Percentiles rank a stretch among this genome's conserved stretches.
phyloP scores from a whole-genome alignment of 805 yeast species.

The Ogataea zsoltii region DNA sequence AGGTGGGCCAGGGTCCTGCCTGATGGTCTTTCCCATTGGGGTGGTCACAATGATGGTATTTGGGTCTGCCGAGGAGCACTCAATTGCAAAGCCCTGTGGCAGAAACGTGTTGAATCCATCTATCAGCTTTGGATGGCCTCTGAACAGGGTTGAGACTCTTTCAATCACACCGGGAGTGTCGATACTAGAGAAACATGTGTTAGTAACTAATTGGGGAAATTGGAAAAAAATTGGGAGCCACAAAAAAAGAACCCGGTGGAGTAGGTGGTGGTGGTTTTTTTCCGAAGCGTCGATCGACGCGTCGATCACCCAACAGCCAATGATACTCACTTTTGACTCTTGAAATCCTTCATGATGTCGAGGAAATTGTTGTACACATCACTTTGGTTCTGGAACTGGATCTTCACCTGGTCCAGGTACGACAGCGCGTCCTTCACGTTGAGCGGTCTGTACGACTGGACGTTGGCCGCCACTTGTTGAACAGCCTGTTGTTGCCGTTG shows the following conservation, averaged over 20 bases:
- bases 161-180: conserved; percentile 99
- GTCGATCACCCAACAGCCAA: neutral
- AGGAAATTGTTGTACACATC: conserved; percentile 94
- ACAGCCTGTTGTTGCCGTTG: conserved; percentile 26
- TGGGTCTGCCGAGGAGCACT: conserved; percentile 91
- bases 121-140: conserved; percentile 90
- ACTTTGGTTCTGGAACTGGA: conserved; percentile 88
- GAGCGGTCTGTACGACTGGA: conserved; percentile 64
- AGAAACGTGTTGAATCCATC: conserved; percentile 97
- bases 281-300: conserved; percentile 7
- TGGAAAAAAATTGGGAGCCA: neutral
- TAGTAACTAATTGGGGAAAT: conserved; percentile 17
- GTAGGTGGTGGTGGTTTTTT: too few relatives aligned
- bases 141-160: conserved; percentile 84
- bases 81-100: conserved; percentile 95
- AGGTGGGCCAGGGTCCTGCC: conserved; percentile 53
- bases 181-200: conserved; percentile 43
- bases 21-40: conserved; percentile 84
- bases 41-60: conserved; percentile 93
- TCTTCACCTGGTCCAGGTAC: conserved; percentile 92
- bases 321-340: conserved; percentile 71
- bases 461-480: conserved; percentile 27
- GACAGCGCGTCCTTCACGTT: conserved; percentile 96
- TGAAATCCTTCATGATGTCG: conserved; percentile 98
- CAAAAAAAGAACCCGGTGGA: too few relatives aligned